Evolutionary conservation across 2,329 filamentous ascomycete genomes (phyloP).

Genomic region (Eurotiales sp.): DNA sequence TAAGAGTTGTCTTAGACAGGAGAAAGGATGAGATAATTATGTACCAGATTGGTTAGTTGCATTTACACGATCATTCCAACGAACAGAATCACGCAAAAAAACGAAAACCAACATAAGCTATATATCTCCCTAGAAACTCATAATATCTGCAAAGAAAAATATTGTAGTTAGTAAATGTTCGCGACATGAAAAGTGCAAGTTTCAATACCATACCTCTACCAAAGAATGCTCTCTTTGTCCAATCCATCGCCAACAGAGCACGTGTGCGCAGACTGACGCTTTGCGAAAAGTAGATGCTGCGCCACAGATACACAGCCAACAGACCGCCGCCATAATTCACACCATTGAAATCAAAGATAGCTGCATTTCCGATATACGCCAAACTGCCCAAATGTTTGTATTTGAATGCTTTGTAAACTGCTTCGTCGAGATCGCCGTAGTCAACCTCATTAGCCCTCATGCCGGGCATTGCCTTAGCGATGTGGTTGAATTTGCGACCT

Average conservation of each 20-base stretch:
- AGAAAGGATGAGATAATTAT: background rate
- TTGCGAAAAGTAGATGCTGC: conserved; percentile 95
- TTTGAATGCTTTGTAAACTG: conserved; percentile 90
- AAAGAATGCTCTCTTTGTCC: conserved; percentile 94
- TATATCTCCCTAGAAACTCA: conserved; percentile 45
- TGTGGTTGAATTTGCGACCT: conserved; percentile 87
- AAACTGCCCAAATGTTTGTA: conserved; percentile 88
- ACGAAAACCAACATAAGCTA: conserved; percentile 1
- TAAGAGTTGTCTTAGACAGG: too few species aligned
- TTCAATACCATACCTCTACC: conserved; percentile 77
- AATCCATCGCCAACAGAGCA: conserved; percentile 91
- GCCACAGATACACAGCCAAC: conserved; percentile 92
- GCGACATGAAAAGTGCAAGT: background rate
- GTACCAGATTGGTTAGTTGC: background rate
- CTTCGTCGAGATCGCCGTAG: conserved; percentile 87
- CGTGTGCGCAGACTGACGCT: conserved; percentile 90
- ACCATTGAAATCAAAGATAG: conserved; percentile 85
- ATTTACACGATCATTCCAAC: background rate
- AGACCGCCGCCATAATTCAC: conserved; percentile 77
- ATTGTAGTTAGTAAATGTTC: conserved; percentile 3
- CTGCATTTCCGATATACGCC: conserved; percentile 94
- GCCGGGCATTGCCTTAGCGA: conserved; percentile 72
- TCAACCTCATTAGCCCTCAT: conserved; percentile 74
- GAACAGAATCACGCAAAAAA: conserved; percentile 5
- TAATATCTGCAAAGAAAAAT: conserved; percentile 44